phyloP scores from a whole-genome alignment of 805 yeast species.

The Saturnispora sanitii region DNA sequence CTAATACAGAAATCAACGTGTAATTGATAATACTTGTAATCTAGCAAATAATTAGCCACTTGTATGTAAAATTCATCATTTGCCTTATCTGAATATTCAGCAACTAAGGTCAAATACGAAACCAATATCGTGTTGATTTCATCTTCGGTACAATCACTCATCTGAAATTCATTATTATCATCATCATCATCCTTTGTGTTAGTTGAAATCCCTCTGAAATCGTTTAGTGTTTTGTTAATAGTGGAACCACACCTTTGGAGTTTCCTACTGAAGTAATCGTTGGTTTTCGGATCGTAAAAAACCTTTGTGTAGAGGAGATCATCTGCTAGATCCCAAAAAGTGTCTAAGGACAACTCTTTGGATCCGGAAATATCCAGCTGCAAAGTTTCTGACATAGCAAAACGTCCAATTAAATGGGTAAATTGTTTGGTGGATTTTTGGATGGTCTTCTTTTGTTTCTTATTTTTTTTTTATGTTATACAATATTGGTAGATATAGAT shows the following conservation, averaged over 20 bases:
- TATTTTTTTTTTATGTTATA: neutral
- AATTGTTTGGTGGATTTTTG: too few species aligned
- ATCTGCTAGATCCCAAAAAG: constrained; percentile 27
- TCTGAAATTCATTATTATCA: constrained; percentile 10
- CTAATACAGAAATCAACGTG: constrained; percentile 38
- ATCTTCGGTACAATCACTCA: constrained; percentile 19
- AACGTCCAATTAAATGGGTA: too few species aligned
- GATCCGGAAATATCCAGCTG: too few species aligned
- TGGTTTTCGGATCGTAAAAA: constrained; percentile 19
- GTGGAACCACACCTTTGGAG: constrained; percentile 6
- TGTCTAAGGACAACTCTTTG: constrained; percentile 19
- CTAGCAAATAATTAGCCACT: constrained; percentile 20
- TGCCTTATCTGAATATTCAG: constrained; percentile 22
- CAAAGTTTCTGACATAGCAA: too few species aligned
- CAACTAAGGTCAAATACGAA: constrained; percentile 24
- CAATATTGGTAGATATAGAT: neutral
- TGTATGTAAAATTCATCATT: constrained; percentile 18
- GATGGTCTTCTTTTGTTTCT: neutral
- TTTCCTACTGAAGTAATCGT: constrained; percentile 18
- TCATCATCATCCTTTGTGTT: neutral
- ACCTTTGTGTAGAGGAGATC: constrained; percentile 23
- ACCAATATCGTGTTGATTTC: constrained; percentile 29
- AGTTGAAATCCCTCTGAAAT: constrained; percentile 5
- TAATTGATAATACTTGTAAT: constrained; percentile 24
- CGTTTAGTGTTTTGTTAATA: neutral